These are phyloP conservation scores for Solanum hybrid DNA, from an alignment of 305 asterid species.

Conservation along the genomic window DNA sequence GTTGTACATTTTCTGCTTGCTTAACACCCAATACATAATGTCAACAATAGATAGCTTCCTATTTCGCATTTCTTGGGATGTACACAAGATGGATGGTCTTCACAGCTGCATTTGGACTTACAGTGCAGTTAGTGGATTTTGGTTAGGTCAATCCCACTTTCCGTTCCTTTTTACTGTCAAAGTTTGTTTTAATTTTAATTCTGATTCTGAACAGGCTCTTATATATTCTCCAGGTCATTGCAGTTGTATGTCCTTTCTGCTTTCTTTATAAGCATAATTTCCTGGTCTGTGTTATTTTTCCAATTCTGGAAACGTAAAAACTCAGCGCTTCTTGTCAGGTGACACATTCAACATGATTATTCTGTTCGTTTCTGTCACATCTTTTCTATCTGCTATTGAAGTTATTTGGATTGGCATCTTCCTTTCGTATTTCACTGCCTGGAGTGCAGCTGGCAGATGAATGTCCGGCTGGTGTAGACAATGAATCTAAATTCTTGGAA, in stretches of 20 bases:
- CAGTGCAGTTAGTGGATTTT: slow-evolving; percentile 67
- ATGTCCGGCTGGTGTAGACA: slow-evolving; percentile 22
- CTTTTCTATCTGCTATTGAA: background rate
- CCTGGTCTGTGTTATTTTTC: slow-evolving; percentile 81
- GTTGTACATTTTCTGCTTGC: background rate
- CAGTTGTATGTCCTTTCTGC: slow-evolving; percentile 70
- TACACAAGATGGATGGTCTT: slow-evolving; percentile 86
- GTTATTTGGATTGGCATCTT: background rate
- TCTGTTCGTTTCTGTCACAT: background rate
- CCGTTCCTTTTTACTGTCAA: background rate
- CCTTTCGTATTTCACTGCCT: background rate
- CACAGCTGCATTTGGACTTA: slow-evolving; percentile 77
- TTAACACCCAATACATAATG: slow-evolving; percentile 1
- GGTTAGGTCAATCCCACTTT: slow-evolving; percentile 46
- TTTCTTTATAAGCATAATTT: slow-evolving; percentile 63
- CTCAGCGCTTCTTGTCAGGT: slow-evolving; percentile 34
- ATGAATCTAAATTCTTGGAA: slow-evolving; percentile 24
- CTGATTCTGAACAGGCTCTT: background rate
- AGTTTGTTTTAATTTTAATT: background rate
- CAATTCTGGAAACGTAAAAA: slow-evolving; percentile 97
- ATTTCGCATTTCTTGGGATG: slow-evolving; percentile 88
- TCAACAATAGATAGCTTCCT: slow-evolving; percentile 63
- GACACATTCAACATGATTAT: background rate
- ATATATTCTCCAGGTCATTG: slow-evolving; percentile 38
- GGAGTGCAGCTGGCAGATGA: slow-evolving; percentile 63